phyloP scores from a whole-genome alignment of 1,284 basidiomycete species.

The Dichomitus squalens region DNA sequence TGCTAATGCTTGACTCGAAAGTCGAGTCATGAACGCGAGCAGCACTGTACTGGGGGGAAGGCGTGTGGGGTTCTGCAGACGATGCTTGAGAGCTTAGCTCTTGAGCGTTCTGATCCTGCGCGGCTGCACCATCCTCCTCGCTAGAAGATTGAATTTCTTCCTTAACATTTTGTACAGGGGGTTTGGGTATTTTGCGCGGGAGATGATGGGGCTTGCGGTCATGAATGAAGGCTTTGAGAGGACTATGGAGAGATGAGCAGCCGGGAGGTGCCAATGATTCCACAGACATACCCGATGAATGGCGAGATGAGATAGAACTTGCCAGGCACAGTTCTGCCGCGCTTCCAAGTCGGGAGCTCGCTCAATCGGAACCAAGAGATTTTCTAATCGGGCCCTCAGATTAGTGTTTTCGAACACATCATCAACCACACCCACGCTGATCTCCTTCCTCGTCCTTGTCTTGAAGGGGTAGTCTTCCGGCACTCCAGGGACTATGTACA shows the following conservation, averaged over 20 bases:
- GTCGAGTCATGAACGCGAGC: constrained; percentile 34
- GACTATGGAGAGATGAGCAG: constrained; percentile 39
- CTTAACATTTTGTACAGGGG: constrained; percentile 7
- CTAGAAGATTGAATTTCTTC: constrained; percentile 26
- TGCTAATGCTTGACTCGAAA: constrained; percentile 25
- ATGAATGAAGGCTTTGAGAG: constrained; percentile 62
- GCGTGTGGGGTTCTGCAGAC: constrained; percentile 62
- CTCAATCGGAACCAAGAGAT: constrained; percentile 95
- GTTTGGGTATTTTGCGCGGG: constrained; percentile 29
- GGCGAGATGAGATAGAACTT: constrained; percentile 97
- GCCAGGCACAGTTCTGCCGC: constrained; percentile 69
- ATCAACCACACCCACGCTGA: constrained; percentile 76
- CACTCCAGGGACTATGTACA: constrained; percentile 93
- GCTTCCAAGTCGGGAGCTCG: constrained; percentile 94
- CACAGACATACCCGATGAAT: constrained; percentile 80
- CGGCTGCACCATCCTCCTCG: constrained; percentile 25
- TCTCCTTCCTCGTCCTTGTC: constrained; percentile 97
- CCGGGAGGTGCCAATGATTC: background rate
- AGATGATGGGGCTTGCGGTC: constrained; percentile 41
- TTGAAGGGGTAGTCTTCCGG: constrained; percentile 89
- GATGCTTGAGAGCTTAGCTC: constrained; percentile 71
- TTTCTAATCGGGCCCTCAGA: constrained; percentile 55
- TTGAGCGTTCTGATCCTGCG: constrained; percentile 37
- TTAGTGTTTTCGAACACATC: constrained; percentile 5
- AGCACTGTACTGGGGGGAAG: constrained; percentile 58